phyloP scores from a whole-genome alignment of 768 basidiomycete species.

The Udeniomyces megalosporus region DNA sequence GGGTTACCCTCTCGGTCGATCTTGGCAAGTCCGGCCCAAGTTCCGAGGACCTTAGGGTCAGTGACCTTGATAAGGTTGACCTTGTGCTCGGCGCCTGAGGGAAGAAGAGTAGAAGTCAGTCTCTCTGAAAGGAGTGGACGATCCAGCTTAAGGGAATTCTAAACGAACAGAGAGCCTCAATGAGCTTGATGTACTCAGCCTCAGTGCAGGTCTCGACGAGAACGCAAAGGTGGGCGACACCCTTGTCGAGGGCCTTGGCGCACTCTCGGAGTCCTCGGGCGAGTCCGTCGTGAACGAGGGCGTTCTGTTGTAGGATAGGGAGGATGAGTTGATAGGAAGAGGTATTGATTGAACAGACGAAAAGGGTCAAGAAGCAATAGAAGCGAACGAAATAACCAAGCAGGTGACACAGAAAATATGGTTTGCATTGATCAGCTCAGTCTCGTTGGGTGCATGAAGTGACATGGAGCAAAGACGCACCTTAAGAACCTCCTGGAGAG shows the following conservation, averaged over 20 bases:
- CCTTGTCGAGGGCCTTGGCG: conserved; percentile 96
- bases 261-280: conserved; percentile 94
- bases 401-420: neutral
- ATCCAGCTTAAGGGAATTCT: too few species aligned
- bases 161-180: conserved; percentile 88
- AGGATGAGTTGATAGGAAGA: neutral
- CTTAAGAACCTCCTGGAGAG: conserved; percentile 86
- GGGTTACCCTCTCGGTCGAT: conserved; percentile 98
- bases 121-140: neutral
- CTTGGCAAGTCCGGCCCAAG: conserved; percentile 98
- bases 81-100: conserved; percentile 43
- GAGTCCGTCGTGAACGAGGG: conserved; percentile 93
- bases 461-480: conserved; percentile 6
- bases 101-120: neutral
- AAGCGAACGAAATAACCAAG: neutral
- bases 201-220: conserved; percentile 98
- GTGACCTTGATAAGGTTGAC: conserved; percentile 95
- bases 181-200: conserved; percentile 98
- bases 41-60: conserved; percentile 92
- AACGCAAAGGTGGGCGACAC: conserved; percentile 95
- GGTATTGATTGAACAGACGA: neutral
- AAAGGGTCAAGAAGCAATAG: neutral
- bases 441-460: neutral
- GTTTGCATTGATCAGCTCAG: neutral
- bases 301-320: conserved; percentile 43